phyloP scores from a whole-genome alignment of 176 grass and related monocot species.

The Dendrocalamus sinicus region DNA sequence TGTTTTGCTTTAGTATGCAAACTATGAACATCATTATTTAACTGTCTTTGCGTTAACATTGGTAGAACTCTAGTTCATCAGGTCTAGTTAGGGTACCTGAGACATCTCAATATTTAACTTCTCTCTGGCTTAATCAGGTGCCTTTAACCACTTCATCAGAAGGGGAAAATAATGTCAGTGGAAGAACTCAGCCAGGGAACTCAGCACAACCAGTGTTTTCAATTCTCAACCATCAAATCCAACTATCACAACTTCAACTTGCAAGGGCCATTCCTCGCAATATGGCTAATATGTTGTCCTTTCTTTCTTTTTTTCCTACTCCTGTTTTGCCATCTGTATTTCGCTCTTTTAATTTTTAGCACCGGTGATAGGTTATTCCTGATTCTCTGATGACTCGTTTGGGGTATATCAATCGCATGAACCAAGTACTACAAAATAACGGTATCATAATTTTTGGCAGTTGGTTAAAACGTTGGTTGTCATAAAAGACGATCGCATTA shows the following conservation, averaged over 20 bases:
- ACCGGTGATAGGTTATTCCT: conserved; percentile 69
- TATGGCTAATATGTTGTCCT: conserved; percentile 53
- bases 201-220: conserved; percentile 63
- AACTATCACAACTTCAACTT: conserved; percentile 64
- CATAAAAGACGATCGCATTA: conserved; percentile 15
- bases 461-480: no score
- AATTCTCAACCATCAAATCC: conserved; percentile 74
- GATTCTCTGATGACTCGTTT: conserved; percentile 77
- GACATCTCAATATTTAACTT: conserved; percentile 15
- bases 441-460: conserved; percentile 49
- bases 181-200: conserved; percentile 62
- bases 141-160: neutral
- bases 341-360: conserved; percentile 25
- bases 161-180: conserved; percentile 55
- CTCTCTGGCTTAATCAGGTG: conserved; percentile 55
- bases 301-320: conserved; percentile 9
- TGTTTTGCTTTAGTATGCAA: neutral
- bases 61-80: neutral
- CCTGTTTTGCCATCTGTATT: conserved; percentile 16
- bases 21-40: neutral
- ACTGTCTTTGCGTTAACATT: no score
- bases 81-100: conserved; percentile 7
- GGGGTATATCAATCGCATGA: conserved; percentile 81
- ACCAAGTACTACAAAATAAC: conserved; percentile 52
- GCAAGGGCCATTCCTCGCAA: conserved; percentile 49